Evolutionary conservation across 495 filamentous ascomycete species (phyloP).

Genomic region (Xeromyces bisporus): DNA sequence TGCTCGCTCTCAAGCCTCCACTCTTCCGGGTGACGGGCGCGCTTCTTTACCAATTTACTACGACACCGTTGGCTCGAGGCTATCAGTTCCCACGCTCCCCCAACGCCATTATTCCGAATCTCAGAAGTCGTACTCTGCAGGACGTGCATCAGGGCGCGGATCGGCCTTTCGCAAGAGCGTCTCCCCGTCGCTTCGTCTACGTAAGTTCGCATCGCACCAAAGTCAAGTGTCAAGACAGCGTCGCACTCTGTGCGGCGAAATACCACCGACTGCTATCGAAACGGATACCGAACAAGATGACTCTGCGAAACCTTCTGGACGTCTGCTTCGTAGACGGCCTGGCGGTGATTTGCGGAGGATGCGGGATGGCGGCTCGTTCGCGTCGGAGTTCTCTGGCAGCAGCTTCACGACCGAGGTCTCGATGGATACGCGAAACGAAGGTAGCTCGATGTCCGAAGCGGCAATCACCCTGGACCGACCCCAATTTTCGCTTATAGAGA

Average conservation of each 20-base stretch:
- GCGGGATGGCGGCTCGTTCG: constrained; percentile 53
- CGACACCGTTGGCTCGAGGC: constrained; percentile 9
- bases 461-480: constrained; percentile 18
- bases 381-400: constrained; percentile 41
- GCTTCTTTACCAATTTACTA: constrained; percentile 18
- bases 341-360: constrained; percentile 78
- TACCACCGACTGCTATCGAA: constrained; percentile 33
- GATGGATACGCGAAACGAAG: constrained; percentile 24
- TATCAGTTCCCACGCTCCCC: constrained; percentile 6
- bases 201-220: constrained; percentile 55
- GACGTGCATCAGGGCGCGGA: constrained; percentile 11
- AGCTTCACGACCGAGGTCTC: constrained; percentile 58
- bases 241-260: constrained; percentile 42
- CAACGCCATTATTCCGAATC: constrained; percentile 8
- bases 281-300: constrained; percentile 17
- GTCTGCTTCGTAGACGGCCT: constrained; percentile 64
- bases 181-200: constrained; percentile 27
- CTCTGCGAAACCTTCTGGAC: constrained; percentile 21
- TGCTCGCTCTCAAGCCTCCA: constrained; percentile 11
- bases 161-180: constrained; percentile 12
- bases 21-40: constrained; percentile 13
- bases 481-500: constrained; percentile 48
- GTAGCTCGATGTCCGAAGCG: not conserved
- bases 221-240: constrained; percentile 47
- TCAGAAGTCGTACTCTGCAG: constrained; percentile 19